Evolutionary conservation across 805 yeast genomes (phyloP).

Genomic region (Middelhovenomyces tepae): DNA sequence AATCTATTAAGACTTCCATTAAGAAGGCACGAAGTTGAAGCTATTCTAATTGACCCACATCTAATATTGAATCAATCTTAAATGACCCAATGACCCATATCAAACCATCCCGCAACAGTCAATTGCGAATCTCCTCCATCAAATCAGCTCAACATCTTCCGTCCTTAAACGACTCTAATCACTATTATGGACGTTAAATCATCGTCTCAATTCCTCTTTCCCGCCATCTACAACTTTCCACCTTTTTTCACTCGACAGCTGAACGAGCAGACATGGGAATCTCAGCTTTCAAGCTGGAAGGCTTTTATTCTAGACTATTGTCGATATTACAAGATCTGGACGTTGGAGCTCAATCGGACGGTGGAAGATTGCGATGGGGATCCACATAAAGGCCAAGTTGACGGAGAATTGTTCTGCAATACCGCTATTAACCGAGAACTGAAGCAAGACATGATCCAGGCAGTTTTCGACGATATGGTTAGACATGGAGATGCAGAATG

Average conservation of each 20-base stretch:
- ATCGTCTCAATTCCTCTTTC: slow-evolving; percentile 32
- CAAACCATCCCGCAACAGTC: too few species aligned
- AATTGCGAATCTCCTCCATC: too few species aligned
- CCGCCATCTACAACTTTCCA: slow-evolving; percentile 65
- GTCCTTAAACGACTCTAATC: too few species aligned
- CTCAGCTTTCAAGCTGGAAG: slow-evolving; percentile 77
- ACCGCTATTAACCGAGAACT: slow-evolving; percentile 32
- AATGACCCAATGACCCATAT: too few species aligned
- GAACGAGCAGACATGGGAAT: slow-evolving; percentile 63
- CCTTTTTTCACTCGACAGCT: slow-evolving; percentile 90
- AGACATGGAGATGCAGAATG: slow-evolving; percentile 49
- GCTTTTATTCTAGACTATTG: slow-evolving; percentile 56
- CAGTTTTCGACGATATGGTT: slow-evolving; percentile 51
- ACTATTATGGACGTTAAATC: too few species aligned
- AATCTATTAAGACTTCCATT: too few species aligned
- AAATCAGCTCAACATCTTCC: too few species aligned
- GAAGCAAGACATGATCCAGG: slow-evolving; percentile 44
- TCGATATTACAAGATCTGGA: slow-evolving; percentile 46
- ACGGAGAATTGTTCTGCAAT: slow-evolving; percentile 24
- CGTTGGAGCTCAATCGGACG: slow-evolving; percentile 34
- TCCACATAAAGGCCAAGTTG: slow-evolving; percentile 4
- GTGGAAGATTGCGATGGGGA: slow-evolving; percentile 18
- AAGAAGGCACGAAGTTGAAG: too few species aligned
- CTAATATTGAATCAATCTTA: too few species aligned
- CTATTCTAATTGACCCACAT: too few species aligned